Base-by-base conservation (phyloP, 192 early-diverging fungal genomes). In the Podila epigama region DNA sequence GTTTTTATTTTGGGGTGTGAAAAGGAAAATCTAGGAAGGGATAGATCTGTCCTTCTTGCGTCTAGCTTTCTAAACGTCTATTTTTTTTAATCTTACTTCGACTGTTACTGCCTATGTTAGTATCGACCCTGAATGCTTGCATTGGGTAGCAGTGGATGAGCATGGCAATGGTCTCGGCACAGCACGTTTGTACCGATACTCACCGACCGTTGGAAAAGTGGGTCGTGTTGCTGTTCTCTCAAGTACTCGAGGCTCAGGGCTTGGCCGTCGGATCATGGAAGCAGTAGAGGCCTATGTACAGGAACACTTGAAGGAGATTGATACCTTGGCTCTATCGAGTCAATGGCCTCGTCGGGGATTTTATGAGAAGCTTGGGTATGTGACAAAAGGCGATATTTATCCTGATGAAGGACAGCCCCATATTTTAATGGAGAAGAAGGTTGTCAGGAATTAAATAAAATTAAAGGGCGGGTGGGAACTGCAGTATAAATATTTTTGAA, bases 341-440 rank as follows among this genome's bases (percentile, higher is more conserved):
- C 73, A 77, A 60, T 31, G 48, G 20, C 73, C 73, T 25, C 62
- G 73, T 25, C 42, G 39, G 15, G 73, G 73, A 20, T 77, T 77
- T 22, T 77, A 77, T 39, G 73, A 68, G 28, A 77, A 77, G 35
- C 12, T 77, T 22, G 73, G 66, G 2, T 77, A 59, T 51, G 34
- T 44, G 0, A 36, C 60, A 12, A 13, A 51, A 5, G 73, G 73
- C 16, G 73, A 77, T 32, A 31, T 59, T 11, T 77, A 77, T 44
- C 56, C 33, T 0, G 73, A 77, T 16, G 73, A 77, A 20, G 73
- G 73, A 15, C 73, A 77, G 31, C 73, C 73, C 1, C 73, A 77
- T 33, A 66, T 77, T 28, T 63, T 33, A 25, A 77, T 77, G 73
- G 48, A 52, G 13, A 77, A 68, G 56, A 59, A 48, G n/a, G 20